phyloP scores from a whole-genome alignment of 805 yeast genomes.

The Candida incommunis region DNA sequence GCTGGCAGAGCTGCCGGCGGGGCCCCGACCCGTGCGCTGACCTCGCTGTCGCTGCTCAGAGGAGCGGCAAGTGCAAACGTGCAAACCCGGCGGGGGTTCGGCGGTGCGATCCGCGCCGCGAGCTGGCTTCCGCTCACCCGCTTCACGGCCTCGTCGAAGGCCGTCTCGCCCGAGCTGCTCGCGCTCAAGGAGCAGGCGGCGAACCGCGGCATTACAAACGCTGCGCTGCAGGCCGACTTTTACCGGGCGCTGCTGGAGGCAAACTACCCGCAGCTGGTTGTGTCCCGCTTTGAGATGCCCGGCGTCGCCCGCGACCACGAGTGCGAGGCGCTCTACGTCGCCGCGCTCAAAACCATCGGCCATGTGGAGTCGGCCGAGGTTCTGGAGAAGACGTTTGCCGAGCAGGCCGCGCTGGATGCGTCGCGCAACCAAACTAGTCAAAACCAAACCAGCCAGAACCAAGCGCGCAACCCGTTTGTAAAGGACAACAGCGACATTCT shows the following conservation, averaged over 20 bases:
- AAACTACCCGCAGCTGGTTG: conserved; percentile 90
- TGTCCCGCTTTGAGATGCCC: conserved; percentile 85
- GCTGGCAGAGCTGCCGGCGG: too few species aligned
- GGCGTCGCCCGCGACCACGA: conserved; percentile 79
- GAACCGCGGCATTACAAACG: conserved; percentile 53
- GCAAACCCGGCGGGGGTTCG: too few species aligned
- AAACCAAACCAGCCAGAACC: too few species aligned
- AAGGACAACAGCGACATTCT: not conserved
- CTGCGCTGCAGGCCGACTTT: conserved; percentile 69
- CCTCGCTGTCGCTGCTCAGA: too few species aligned
- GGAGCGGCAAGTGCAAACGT: too few species aligned
- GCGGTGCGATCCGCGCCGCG: not conserved
- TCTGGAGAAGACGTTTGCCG: conserved; percentile 3
- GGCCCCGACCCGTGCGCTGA: too few species aligned
- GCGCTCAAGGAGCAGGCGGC: conserved; percentile 76
- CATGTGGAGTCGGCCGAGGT: conserved; percentile 27
- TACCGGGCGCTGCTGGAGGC: conserved; percentile 60
- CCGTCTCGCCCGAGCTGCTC: conserved; percentile 20
- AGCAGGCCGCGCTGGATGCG: not conserved
- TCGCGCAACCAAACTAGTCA: not conserved
- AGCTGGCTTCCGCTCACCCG: not conserved
- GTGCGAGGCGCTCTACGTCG: conserved; percentile 64
- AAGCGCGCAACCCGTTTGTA: not conserved
- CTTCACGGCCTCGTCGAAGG: not conserved
- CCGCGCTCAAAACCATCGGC: conserved; percentile 69